phyloP scores from a whole-genome alignment of 306 rosid genomes.

The Vigna reflexopilosa region DNA sequence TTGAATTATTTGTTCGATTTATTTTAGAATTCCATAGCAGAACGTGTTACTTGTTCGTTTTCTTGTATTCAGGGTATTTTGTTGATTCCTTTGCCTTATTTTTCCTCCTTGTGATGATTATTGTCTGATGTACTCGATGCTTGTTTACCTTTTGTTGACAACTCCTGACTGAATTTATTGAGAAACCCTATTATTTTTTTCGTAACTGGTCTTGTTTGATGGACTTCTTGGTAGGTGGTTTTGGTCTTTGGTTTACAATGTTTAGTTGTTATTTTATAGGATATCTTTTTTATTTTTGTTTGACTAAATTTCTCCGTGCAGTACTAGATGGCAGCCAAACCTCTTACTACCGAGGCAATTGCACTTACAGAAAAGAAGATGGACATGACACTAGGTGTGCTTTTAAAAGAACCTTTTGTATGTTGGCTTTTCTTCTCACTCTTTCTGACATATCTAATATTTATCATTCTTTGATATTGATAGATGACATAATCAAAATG shows the following conservation, averaged over 20 bases:
- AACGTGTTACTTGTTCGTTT: neutral
- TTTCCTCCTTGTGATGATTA: neutral
- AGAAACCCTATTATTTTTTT: neutral
- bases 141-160: neutral
- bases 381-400: conserved; percentile 95
- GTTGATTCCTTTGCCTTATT: neutral
- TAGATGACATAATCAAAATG: conserved; percentile 91
- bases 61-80: neutral
- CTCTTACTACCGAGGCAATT: conserved; percentile 72
- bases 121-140: neutral
- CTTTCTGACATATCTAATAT: conserved; percentile 19
- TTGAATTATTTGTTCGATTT: neutral
- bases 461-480: neutral
- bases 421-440: neutral
- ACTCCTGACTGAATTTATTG: neutral
- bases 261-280: neutral
- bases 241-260: neutral
- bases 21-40: neutral
- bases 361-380: conserved; percentile 98
- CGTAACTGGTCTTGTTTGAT: neutral
- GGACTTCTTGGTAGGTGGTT: neutral
- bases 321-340: conserved; percentile 80
- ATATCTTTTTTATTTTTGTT: neutral
- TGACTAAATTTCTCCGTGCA: neutral
- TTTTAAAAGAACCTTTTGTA: neutral